A percentile compares a stretch with the other conserved stretches of the same genome.
These are phyloP conservation scores for Huntiella moniliformis DNA, from an alignment of 2,329 filamentous ascomycete species.

Conservation along the genomic window DNA sequence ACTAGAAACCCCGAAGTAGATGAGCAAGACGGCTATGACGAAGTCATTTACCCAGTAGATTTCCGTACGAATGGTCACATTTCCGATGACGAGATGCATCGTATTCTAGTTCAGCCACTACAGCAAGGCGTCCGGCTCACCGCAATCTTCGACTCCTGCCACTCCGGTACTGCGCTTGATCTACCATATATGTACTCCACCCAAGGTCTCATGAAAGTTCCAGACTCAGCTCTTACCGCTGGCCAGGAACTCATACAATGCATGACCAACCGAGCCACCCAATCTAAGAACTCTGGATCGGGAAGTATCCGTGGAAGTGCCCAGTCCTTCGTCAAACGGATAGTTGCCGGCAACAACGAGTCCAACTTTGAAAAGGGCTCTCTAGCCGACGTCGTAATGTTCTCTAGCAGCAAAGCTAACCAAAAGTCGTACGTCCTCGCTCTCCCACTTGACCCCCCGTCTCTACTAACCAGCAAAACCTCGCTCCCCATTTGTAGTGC, in stretches of 20 bases:
- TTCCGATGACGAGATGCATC: constrained; percentile 67
- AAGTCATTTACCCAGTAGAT: constrained; percentile 71
- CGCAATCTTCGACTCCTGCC: constrained; percentile 47
- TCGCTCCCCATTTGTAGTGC: constrained; percentile 34
- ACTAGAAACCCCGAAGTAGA: constrained; percentile 63
- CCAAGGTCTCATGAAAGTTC: constrained; percentile 49
- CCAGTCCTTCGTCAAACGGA: constrained; percentile 31
- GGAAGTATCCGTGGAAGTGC: constrained; percentile 39
- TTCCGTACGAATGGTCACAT: constrained; percentile 65
- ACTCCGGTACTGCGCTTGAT: constrained; percentile 47
- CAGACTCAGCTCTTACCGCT: constrained; percentile 48
- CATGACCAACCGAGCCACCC: constrained; percentile 31
- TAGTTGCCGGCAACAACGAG: constrained; percentile 38
- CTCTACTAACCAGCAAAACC: background rate
- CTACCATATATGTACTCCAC: constrained; percentile 52
- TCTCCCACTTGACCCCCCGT: constrained; percentile 10
- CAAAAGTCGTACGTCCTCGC: constrained; percentile 63
- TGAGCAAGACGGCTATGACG: constrained; percentile 65
- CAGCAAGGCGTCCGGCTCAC: constrained; percentile 38
- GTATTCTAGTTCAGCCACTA: constrained; percentile 45
- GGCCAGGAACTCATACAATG: constrained; percentile 43
- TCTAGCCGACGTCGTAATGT: constrained; percentile 91
- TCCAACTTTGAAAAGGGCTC: constrained; percentile 74
- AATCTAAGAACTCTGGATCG: background rate
- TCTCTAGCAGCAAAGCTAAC: constrained; percentile 88